Evolutionary conservation across 2,329 filamentous ascomycete genomes (phyloP), one percentile per base, ranked within the genome.

Genomic region (Alternaria dauci): DNA sequence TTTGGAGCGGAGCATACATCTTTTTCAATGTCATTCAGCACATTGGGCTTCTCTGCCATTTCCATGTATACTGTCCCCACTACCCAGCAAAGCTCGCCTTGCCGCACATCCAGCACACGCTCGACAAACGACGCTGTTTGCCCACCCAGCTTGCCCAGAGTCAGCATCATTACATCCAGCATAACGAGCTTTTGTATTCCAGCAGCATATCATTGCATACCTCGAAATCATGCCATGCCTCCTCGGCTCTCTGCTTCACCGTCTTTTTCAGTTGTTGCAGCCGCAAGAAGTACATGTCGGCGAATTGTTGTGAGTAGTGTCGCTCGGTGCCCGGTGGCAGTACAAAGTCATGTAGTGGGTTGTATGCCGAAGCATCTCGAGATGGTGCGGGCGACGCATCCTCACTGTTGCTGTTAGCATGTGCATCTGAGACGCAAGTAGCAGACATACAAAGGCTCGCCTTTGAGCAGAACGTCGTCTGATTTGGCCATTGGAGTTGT

Each of bases 51-150:
- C 72, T 97, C 80, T 2, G 91, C 88, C 92, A 99, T 94, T 66
- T 98, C 93, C 91, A 98, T 96, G 78, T 96, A 99, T 32, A 98
- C 88, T 0, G 95, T 99, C 16, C 96, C 95, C 0, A 90, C 86
- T 16, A 99, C 91, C 93, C 94, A 99, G 81, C 94, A 98, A 36
- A 98, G 83, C 81, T 97, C 89, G 65, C 95, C 95, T 81, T 98
- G 95, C 62, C 94, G 89, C 52, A 99, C 95, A 80, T 99, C 94
- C 30, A 99, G 86, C 61, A 99, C 95, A 69, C 95, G 86, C 32
- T 97, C 92, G 16, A 96, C 93, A 67, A 85, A 88, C 68, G 85
- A 86, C 11, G 92, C 92, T 58, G 83, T 83, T 76, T 97, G 92
- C 38, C 88, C 91, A 7, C 87, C 92, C 67, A 98, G 89, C 74